Evolutionary conservation across 495 filamentous ascomycete genomes (phyloP), one percentile per base, ranked within the genome.

Genomic region (Aspergillus cavernicola): DNA sequence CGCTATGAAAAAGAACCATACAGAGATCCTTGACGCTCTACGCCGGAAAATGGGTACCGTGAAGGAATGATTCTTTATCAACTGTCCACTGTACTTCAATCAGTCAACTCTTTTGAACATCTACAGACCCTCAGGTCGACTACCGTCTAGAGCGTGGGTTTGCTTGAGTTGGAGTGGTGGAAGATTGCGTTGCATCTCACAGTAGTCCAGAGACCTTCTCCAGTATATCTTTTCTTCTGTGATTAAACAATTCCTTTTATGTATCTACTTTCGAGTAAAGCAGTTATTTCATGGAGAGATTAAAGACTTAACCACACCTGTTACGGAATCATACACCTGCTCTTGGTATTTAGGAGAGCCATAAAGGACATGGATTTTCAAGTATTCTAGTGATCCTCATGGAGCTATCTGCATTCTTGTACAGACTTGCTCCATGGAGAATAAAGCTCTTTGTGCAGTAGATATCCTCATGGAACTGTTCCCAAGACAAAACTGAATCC

Each of bases 11-110:
- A 45, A 45, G 1, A 29, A 26, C 9, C 42, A 45, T 20, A 45
- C 42, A 10, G 28, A 45, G 26, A 45, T 45, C 42, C 42, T 45
- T n/a, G 5, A 45, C 42, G 42, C 42, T 45, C 42, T 45, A 20
- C 42, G 42, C 24, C 24, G 22, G 42, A 45, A 19, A 45, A 31
- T 32, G 42, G 24, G 24, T 26, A 4, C 39, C 42, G 26, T 45
- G 24, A 32, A 45, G 26, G 42, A 45, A 32, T 45, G 16, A 20
- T 45, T 45, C 13, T 43, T 13, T 13, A 35, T 13, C n/a, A 35
- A 13, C 32, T 12, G 32, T 35, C 32, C 12, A 15, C 32, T 35
- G 32, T 35, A 35, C 32, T 35, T 35, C 32, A 13, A 13, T 35
- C 9, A 35, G 12, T 35, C 32, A 35, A 35, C 32, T 35, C 32